Percentiles rank a stretch among this genome's conserved stretches.
Evolutionary conservation across 2,329 filamentous ascomycete genomes (phyloP).

Genomic region (Pyricularia sp.): DNA sequence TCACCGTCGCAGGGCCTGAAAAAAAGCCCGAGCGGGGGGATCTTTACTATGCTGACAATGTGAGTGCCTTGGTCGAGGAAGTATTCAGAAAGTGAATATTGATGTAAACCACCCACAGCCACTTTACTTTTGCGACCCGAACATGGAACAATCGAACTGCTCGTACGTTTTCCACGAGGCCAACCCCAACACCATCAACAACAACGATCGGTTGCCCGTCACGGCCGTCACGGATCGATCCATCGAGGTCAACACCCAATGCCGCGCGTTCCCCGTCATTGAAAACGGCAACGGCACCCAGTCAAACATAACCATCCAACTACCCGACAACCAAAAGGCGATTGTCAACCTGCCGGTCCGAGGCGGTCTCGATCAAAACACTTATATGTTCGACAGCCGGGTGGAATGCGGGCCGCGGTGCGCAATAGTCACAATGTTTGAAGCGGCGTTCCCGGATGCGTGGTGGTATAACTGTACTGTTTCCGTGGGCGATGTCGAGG

Average conservation of each 20-base stretch:
- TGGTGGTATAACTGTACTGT: slow-evolving; percentile 30
- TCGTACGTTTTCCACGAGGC: slow-evolving; percentile 25
- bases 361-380: slow-evolving; percentile 21
- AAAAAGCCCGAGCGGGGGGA: slow-evolving; percentile 16
- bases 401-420: slow-evolving; percentile 14
- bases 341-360: slow-evolving; percentile 13
- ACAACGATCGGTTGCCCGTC: slow-evolving; percentile 3
- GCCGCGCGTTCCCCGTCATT: slow-evolving; percentile 17
- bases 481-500: slow-evolving; percentile 17
- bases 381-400: slow-evolving; percentile 20
- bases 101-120: background rate
- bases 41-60: slow-evolving; percentile 17
- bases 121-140: background rate
- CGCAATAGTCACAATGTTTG: slow-evolving; percentile 21
- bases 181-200: slow-evolving; percentile 5
- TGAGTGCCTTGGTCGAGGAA: background rate
- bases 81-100: no score
- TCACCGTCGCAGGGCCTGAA: slow-evolving; percentile 7
- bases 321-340: slow-evolving; percentile 10
- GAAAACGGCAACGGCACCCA: slow-evolving; percentile 18
- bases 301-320: slow-evolving; percentile 15
- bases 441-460: slow-evolving; percentile 19
- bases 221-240: slow-evolving; percentile 19
- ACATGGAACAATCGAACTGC: slow-evolving; percentile 9
- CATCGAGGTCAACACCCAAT: slow-evolving; percentile 17